These are phyloP conservation scores for Rhynchosporium secalis DNA, from an alignment of 2,329 filamentous ascomycete species.

Conservation along the genomic window DNA sequence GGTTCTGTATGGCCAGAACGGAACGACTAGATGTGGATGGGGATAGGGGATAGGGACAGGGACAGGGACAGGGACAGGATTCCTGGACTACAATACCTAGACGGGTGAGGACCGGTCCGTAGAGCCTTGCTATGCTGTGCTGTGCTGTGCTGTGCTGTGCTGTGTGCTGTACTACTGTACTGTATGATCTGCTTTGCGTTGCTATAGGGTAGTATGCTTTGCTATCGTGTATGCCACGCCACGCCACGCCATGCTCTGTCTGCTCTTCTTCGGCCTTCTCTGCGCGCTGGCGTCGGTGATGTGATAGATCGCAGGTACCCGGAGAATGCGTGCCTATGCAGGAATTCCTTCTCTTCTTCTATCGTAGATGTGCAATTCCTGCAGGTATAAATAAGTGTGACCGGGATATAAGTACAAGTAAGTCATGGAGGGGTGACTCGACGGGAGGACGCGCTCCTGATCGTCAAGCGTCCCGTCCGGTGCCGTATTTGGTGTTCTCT, in stretches of 20 bases:
- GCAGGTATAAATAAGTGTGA: not conserved
- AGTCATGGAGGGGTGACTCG: constrained; percentile 1
- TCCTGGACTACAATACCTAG: not conserved
- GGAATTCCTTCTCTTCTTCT: not conserved
- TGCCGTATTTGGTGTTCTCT: not conserved
- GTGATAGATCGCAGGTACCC: not conserved
- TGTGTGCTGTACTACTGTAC: too few relatives aligned
- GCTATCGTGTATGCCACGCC: too few relatives aligned
- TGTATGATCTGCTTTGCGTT: not conserved
- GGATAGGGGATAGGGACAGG: too few relatives aligned
- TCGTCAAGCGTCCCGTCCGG: not conserved
- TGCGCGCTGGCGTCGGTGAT: not conserved
- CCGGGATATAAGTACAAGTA: not conserved
- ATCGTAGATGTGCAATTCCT: constrained; percentile 12
- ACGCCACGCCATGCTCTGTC: not conserved
- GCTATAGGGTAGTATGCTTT: too few relatives aligned
- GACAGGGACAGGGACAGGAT: too few relatives aligned
- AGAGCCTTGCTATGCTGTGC: not conserved
- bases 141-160: too few relatives aligned
- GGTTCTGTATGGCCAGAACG: constrained; percentile 8
- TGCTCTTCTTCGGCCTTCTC: not conserved
- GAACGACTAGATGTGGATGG: too few relatives aligned
- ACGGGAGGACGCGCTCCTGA: constrained; percentile 5
- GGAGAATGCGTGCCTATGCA: constrained; percentile 10
- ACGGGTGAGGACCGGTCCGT: constrained; percentile 4